Base-by-base conservation (phyloP, 495 filamentous ascomycete species). In the Staphylotrichum longicolle region DNA sequence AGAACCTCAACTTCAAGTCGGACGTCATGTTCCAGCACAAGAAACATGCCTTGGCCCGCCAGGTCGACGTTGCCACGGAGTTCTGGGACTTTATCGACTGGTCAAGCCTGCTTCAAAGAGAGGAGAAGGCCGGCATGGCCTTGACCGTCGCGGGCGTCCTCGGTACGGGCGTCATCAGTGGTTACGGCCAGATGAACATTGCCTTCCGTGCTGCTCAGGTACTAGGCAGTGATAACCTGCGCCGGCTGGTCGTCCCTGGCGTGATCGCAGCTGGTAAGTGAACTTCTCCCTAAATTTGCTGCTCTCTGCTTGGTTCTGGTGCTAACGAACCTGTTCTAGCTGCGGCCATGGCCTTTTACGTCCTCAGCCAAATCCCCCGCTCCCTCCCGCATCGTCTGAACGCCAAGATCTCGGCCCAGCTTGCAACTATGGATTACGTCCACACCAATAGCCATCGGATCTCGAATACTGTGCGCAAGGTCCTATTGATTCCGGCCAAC, bases 101-200 rank as follows among this genome's bases (percentile, higher is more conserved):
- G 67, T 78, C 82, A 39, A 86, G 84, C 10, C 77, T 96, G 9
- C 86, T 94, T 79, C 91, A 98, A 67, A 81, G 85, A 51, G 92
- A 98, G 71, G 95, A 98, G 78, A 97, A 98, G 77, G 77, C 91
- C 34, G 86, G 94, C 62, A 89, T 98, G 87, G 93, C 95, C 44
- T 80, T 98, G 74, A 98, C 94, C 3, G 85, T 93, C 35, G 90
- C 88, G n/a, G 91, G 91, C 60, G 87, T 94, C 20, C 79, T 96
- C 9, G 91, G 93, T 53, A 83, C 87, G 11, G 83, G 92, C 42
- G 78, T 93, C 61, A 77, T 98, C 48, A 90, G 93, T 63, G 86
- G 92, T 53, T 83, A 90, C 68, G 86, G 89, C 56, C 96, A 93
- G 89, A 76, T 97, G 55, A 94, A 98, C 71, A 90, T 92, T 58